These are phyloP conservation scores for Phytophthora sansomeana DNA, from an alignment of 352 stramenopile genomes.

Conservation along the genomic window DNA sequence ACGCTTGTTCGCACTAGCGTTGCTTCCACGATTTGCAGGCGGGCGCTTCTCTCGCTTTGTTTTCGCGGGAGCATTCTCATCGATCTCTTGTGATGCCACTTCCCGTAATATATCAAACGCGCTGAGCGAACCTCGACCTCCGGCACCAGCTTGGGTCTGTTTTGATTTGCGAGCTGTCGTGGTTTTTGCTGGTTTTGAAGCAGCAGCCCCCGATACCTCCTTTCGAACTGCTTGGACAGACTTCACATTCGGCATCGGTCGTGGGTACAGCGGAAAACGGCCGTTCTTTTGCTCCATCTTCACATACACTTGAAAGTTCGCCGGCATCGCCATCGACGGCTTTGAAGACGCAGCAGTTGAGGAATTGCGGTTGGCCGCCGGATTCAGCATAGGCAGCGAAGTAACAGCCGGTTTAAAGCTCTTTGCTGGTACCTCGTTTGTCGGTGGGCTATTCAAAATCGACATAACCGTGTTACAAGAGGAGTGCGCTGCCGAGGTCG, in stretches of 20 bases:
- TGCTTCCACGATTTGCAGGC: slow-evolving; percentile 12
- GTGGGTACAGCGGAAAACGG: slow-evolving; percentile 36
- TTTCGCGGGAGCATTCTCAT: slow-evolving; percentile 37
- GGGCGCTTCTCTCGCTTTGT: slow-evolving; percentile 45
- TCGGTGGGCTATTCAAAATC: slow-evolving; percentile 73
- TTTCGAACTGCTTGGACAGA: slow-evolving; percentile 27
- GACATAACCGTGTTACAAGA: slow-evolving; percentile 73
- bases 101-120: slow-evolving; percentile 86
- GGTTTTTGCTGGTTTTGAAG: slow-evolving; percentile 37
- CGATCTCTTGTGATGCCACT: slow-evolving; percentile 79
- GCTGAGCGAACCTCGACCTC: slow-evolving; percentile 50
- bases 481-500: slow-evolving; percentile 29
- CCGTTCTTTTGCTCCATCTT: slow-evolving; percentile 67
- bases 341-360: slow-evolving; percentile 22
- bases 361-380: slow-evolving; percentile 19
- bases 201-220: slow-evolving; percentile 14
- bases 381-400: slow-evolving; percentile 51
- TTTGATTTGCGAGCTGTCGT: slow-evolving; percentile 38
- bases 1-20: slow-evolving; percentile 35
- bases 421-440: slow-evolving; percentile 48
- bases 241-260: slow-evolving; percentile 34
- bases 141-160: slow-evolving; percentile 24
- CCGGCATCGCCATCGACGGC: slow-evolving; percentile 22
- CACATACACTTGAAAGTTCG: slow-evolving; percentile 53
- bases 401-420: slow-evolving; percentile 38